Evolutionary conservation across 441 rosid genomes (phyloP).

Genomic region (Jatropha podagrica): DNA sequence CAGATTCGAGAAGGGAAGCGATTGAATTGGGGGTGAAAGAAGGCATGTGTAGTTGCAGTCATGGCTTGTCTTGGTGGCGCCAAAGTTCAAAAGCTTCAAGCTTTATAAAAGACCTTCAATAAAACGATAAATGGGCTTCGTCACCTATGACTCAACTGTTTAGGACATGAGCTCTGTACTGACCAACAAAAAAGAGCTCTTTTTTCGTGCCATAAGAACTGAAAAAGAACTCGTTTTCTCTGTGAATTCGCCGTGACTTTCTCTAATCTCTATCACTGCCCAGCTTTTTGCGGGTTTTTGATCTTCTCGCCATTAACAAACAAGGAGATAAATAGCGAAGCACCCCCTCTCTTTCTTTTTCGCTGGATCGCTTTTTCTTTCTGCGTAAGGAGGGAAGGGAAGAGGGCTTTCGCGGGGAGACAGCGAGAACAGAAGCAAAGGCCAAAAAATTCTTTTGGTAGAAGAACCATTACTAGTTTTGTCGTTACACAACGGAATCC

Average conservation of each 20-base stretch:
- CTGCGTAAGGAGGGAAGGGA: neutral
- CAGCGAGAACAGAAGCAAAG: slow-evolving; percentile 14
- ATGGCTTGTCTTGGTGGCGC: slow-evolving; percentile 24
- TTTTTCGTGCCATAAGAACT: neutral
- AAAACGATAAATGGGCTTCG: too few relatives aligned
- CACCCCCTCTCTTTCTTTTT: neutral
- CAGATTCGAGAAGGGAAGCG: slow-evolving; percentile 45
- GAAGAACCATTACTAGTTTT: neutral
- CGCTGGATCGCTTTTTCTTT: neutral
- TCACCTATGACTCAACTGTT: too few relatives aligned
- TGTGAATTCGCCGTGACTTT: slow-evolving; percentile 7
- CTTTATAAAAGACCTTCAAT: neutral
- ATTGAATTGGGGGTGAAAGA: slow-evolving; percentile 46
- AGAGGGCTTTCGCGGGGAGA: slow-evolving; percentile 5
- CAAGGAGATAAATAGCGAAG: neutral
- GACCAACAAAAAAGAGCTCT: neutral
- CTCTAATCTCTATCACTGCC: slow-evolving; percentile 28
- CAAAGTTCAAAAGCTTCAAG: slow-evolving; percentile 9
- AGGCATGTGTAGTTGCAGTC: slow-evolving; percentile 43
- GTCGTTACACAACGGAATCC: slow-evolving; percentile 16
- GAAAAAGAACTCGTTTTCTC: neutral
- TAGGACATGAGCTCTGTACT: neutral
- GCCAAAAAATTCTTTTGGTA: neutral
- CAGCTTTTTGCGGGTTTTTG: slow-evolving; percentile 19
- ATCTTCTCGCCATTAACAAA: neutral